Evolutionary conservation across 805 yeast genomes (phyloP).

Genomic region (Ogataea methylovora): DNA sequence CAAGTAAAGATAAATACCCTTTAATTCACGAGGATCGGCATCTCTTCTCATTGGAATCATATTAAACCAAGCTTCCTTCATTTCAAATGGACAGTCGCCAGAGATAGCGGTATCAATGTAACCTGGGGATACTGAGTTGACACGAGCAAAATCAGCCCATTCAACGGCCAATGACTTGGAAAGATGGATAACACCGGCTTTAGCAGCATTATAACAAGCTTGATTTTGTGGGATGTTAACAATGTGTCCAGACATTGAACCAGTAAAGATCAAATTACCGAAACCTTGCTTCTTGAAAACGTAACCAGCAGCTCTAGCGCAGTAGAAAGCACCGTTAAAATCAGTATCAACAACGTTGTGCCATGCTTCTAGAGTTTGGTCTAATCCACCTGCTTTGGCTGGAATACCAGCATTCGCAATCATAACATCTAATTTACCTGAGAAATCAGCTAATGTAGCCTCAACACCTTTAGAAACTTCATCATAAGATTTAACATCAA

Average conservation of each 20-base stretch:
- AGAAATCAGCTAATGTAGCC: constrained; percentile 15
- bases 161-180: constrained; percentile 33
- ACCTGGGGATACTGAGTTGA: constrained; percentile 39
- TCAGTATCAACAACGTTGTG: constrained; percentile 36
- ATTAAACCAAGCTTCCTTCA: constrained; percentile 27
- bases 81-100: constrained; percentile 26
- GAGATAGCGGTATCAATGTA: constrained; percentile 39
- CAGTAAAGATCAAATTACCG: constrained; percentile 38
- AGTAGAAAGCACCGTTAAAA: constrained; percentile 35
- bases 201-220: constrained; percentile 34
- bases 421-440: constrained; percentile 26
- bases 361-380: constrained; percentile 4
- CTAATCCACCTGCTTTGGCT: constrained; percentile 16
- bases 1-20: constrained; percentile 40
- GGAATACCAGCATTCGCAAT: constrained; percentile 28
- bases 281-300: constrained; percentile 34
- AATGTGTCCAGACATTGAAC: constrained; percentile 42
- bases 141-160: constrained; percentile 37
- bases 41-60: constrained; percentile 35
- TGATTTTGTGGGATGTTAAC: constrained; percentile 39
- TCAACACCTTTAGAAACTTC: constrained; percentile 9
- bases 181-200: constrained; percentile 34
- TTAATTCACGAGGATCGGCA: constrained; percentile 34
- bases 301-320: constrained; percentile 36
- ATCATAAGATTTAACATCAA: constrained; percentile 19